These are phyloP conservation scores for Tritrichomonas musculus DNA, from an alignment of 208 protist genomes.

Conservation along the genomic window DNA sequence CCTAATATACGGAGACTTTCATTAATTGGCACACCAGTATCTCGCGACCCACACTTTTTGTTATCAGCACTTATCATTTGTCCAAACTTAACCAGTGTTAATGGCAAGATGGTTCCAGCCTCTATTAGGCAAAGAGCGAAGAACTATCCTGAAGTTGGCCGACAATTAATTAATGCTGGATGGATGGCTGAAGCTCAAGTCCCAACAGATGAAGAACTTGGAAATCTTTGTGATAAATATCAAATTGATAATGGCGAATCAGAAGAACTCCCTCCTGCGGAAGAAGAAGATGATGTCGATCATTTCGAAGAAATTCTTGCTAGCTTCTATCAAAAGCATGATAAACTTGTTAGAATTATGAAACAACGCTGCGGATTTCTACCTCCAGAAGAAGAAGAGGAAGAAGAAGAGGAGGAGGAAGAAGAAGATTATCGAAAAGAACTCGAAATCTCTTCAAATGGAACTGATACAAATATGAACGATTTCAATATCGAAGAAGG, in stretches of 20 bases:
- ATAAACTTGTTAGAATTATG: neutral
- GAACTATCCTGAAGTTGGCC: neutral
- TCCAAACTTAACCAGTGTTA: neutral
- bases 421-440: neutral
- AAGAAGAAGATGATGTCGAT: neutral
- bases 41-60: neutral
- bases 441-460: neutral
- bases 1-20: neutral
- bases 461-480: neutral
- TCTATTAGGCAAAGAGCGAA: neutral
- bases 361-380: neutral
- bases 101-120: neutral
- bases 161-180: neutral
- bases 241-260: neutral
- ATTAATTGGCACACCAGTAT: neutral
- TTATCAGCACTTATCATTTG: neutral
- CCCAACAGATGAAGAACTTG: neutral
- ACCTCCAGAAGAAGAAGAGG: neutral
- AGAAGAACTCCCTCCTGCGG: no score
- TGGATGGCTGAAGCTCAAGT: neutral
- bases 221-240: neutral
- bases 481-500: neutral
- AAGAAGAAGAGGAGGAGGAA: neutral
- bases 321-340: neutral
- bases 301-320: neutral